These are phyloP conservation scores for Actinomucor elegans DNA, from an alignment of 371 early-diverging fungal genomes.

Conservation along the genomic window DNA sequence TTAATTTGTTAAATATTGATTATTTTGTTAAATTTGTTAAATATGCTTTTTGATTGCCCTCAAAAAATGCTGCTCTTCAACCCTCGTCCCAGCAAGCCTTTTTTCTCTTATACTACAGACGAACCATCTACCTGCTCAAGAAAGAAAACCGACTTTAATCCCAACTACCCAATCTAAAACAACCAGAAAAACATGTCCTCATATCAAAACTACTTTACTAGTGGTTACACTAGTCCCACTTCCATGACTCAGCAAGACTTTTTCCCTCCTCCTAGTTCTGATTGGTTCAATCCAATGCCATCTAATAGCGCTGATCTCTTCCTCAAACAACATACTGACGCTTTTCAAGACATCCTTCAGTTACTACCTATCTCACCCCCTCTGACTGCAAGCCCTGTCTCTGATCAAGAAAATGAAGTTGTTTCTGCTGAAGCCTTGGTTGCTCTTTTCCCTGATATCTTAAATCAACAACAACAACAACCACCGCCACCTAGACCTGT, in stretches of 20 bases:
- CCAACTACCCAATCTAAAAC: constrained; percentile 15
- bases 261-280: no score
- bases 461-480: background rate
- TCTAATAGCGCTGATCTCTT: constrained; percentile 1
- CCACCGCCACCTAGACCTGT: background rate
- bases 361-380: constrained; percentile 27
- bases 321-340: constrained; percentile 5
- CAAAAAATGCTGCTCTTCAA: constrained; percentile 21
- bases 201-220: background rate
- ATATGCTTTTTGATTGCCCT: constrained; percentile 20
- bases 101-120: constrained; percentile 38
- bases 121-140: constrained; percentile 36
- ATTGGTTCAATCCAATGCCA: constrained; percentile 11
- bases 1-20: constrained; percentile 21
- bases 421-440: constrained; percentile 11
- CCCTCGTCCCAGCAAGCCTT: constrained; percentile 23
- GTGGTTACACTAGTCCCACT: constrained; percentile 10
- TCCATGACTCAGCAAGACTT: no score
- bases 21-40: constrained; percentile 28
- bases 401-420: constrained; percentile 7
- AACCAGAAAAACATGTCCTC: background rate
- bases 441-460: constrained; percentile 28
- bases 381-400: constrained; percentile 20
- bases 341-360: constrained; percentile 17
- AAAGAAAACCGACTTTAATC: constrained; percentile 25